Percentiles rank a stretch among this genome's conserved stretches.
Conservation (phyloP, 148 eudicot genomes). For the Rheum nobile region DNA sequence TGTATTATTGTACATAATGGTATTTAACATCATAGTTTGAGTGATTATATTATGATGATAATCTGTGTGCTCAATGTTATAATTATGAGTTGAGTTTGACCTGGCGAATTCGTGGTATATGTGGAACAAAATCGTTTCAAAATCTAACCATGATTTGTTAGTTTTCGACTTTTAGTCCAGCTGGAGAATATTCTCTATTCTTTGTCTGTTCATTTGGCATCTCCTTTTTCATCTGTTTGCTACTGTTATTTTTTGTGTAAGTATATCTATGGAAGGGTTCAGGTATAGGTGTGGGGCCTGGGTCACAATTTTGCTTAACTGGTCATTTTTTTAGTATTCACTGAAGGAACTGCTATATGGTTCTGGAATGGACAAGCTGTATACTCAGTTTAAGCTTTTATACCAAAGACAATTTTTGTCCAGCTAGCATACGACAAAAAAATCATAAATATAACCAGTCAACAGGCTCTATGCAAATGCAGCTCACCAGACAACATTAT, state of each 20-base stretch:
- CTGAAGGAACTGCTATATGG: neutral
- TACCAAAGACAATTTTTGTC: neutral
- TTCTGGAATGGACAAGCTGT: neutral
- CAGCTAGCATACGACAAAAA: neutral
- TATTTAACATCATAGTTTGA: neutral
- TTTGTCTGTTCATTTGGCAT: neutral
- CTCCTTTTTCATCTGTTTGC: neutral
- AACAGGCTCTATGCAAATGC: neutral
- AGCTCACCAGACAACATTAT: neutral
- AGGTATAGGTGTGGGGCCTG: neutral
- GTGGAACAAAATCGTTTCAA: neutral
- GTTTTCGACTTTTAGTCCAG: neutral
- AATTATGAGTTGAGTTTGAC: neutral
- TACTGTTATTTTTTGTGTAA: neutral
- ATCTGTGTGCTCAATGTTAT: neutral
- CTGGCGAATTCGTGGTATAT: neutral
- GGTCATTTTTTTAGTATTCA: neutral
- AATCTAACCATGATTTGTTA: neutral
- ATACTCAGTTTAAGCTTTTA: neutral
- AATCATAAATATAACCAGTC: neutral
- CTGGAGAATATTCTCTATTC: neutral
- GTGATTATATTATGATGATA: neutral
- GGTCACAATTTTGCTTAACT: neutral
- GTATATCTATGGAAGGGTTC: neutral
- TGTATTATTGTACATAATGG: constrained; percentile 16